Evolutionary conservation across 2,329 filamentous ascomycete species (phyloP).

Genomic region (Calonectria fujianensis): DNA sequence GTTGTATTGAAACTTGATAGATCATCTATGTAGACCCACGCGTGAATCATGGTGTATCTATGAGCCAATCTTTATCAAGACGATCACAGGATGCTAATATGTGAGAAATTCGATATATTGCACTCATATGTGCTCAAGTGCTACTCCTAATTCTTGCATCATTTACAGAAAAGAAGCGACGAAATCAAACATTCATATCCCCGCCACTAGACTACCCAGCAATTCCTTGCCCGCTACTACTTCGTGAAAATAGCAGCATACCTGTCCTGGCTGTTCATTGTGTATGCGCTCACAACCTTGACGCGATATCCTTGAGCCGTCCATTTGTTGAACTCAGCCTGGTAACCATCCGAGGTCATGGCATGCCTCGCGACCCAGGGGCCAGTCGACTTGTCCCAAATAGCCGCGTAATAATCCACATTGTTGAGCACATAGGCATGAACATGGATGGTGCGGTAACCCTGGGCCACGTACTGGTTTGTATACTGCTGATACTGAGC

Average conservation of each 20-base stretch:
- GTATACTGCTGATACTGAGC: conserved; percentile 1
- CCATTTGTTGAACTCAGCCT: conserved; percentile 10
- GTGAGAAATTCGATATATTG: not conserved
- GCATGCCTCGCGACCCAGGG: conserved; percentile 4
- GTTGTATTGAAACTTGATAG: too few species aligned
- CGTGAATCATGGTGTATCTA: too few species aligned
- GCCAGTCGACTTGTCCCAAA: conserved; percentile 25
- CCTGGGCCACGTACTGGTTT: not conserved
- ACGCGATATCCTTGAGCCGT: conserved; percentile 16
- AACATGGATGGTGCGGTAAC: conserved; percentile 11
- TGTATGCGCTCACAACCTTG: conserved; percentile 18
- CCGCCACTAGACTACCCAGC: not conserved
- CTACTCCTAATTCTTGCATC: not conserved
- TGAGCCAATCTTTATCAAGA: too few species aligned
- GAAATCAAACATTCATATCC: not conserved
- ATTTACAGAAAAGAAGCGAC: not conserved
- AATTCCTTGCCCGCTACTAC: not conserved
- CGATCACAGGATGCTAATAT: not conserved
- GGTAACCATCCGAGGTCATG: conserved; percentile 8
- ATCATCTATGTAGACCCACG: too few species aligned
- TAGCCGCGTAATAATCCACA: conserved; percentile 25
- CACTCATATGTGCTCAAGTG: not conserved
- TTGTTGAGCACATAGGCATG: conserved; percentile 27
- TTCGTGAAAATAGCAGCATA: conserved; percentile 26
- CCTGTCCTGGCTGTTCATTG: not conserved